Conservation (phyloP, 768 basidiomycete species). For the Hydnomerulius pinastri region DNA sequence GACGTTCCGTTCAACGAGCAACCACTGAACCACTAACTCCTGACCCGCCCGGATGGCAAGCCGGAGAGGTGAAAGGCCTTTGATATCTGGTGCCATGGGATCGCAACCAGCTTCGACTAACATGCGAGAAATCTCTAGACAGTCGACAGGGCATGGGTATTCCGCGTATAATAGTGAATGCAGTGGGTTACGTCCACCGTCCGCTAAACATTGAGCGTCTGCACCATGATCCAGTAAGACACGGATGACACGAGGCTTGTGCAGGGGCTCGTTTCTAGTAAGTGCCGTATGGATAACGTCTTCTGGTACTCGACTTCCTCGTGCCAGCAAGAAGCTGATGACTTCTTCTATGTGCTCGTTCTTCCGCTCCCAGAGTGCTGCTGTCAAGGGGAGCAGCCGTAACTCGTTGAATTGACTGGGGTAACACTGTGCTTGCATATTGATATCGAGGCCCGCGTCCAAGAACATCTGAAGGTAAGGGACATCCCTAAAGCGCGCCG, state of each 20-base stretch:
- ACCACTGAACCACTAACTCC: not conserved
- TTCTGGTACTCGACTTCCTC: not conserved
- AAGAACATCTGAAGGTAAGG: not conserved
- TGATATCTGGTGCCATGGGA: not conserved
- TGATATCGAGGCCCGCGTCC: not conserved
- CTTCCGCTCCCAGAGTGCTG: not conserved
- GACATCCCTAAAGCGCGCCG: not conserved
- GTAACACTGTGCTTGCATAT: not conserved
- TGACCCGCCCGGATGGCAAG: not conserved
- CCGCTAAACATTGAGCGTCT: not conserved
- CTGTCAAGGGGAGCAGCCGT: not conserved
- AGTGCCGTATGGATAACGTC: not conserved
- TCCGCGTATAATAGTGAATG: not conserved
- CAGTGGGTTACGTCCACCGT: not conserved
- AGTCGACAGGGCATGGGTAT: not conserved
- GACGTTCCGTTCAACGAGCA: not conserved
- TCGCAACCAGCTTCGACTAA: not conserved
- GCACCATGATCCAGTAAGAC: not conserved
- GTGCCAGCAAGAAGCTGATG: not conserved
- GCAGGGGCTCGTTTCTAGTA: not conserved
- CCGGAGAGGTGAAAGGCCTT: not conserved
- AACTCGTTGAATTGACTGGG: not conserved
- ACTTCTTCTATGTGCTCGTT: not conserved
- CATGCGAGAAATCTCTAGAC: not conserved
- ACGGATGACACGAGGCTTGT: not conserved